Evolutionary conservation across 306 rosid genomes (phyloP).

Genomic region (Alnus glutinosa): DNA sequence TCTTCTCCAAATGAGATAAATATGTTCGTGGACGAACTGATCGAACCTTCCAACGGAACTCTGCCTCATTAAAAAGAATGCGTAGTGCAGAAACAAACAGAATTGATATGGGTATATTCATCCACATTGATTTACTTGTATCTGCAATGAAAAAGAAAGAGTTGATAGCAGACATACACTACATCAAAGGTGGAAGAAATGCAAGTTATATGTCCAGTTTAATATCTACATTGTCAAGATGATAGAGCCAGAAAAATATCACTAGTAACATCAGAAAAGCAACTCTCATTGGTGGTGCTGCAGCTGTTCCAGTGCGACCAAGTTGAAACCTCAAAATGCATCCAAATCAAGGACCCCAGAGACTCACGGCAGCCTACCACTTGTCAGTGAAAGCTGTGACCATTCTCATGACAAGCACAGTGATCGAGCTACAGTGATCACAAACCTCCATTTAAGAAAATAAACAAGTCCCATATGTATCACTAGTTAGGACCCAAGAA

Average conservation of each 20-base stretch:
- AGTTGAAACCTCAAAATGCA: not conserved
- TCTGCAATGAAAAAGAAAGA: constrained; percentile 41
- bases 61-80: constrained; percentile 63
- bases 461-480: not conserved
- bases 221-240: not conserved
- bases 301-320: no score
- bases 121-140: constrained; percentile 96
- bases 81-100: constrained; percentile 69
- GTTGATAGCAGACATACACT: not conserved
- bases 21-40: constrained; percentile 51
- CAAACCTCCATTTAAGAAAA: not conserved
- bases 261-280: not conserved
- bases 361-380: not conserved
- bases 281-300: not conserved
- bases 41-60: constrained; percentile 73
- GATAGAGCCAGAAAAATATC: not conserved
- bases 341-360: not conserved
- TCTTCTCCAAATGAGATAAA: constrained; percentile 85
- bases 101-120: constrained; percentile 83
- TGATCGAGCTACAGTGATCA: not conserved
- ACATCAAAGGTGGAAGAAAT: not conserved
- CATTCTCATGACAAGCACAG: not conserved
- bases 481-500: not conserved
- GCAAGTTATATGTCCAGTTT: not conserved
- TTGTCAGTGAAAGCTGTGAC: not conserved